Evolutionary conservation across 768 basidiomycete genomes (phyloP).

Genomic region (Rhodotorula kratochvilovae): DNA sequence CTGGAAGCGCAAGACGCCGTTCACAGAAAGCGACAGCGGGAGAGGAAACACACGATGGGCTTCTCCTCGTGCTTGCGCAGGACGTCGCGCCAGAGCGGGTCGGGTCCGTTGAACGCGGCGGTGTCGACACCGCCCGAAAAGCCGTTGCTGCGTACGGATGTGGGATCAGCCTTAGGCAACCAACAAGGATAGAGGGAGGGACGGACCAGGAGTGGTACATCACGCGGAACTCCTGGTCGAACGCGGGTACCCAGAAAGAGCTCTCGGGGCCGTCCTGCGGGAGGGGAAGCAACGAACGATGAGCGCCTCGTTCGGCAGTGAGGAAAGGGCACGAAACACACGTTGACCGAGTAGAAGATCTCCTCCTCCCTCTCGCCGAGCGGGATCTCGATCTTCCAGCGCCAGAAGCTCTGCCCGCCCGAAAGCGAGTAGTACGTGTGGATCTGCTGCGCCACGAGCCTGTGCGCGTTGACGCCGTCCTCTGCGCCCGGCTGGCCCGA

Average conservation of each 20-base stretch:
- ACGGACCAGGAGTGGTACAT: slow-evolving; percentile 34
- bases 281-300: not conserved
- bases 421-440: slow-evolving; percentile 41
- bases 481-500: not conserved
- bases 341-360: slow-evolving; percentile 75
- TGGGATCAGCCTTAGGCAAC: too few species aligned
- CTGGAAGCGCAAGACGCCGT: not conserved
- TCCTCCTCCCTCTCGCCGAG: slow-evolving; percentile 66
- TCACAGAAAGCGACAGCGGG: too few species aligned
- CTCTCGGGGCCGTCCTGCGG: slow-evolving; percentile 52
- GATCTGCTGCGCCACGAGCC: slow-evolving; percentile 39
- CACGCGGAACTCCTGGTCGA: slow-evolving; percentile 70
- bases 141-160: slow-evolving; percentile 40
- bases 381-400: slow-evolving; percentile 80
- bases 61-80: slow-evolving; percentile 69
- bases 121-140: slow-evolving; percentile 69
- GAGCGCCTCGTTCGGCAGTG: not conserved
- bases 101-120: slow-evolving; percentile 50
- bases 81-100: slow-evolving; percentile 78
- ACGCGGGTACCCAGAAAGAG: slow-evolving; percentile 76
- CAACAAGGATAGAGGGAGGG: not conserved
- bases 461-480: slow-evolving; percentile 29
- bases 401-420: slow-evolving; percentile 89
- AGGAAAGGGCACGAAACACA: slow-evolving; percentile 49
- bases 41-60: slow-evolving; percentile 55